Conservation (phyloP, 768 basidiomycete genomes). For the Leucosporidium creatinivorum region DNA sequence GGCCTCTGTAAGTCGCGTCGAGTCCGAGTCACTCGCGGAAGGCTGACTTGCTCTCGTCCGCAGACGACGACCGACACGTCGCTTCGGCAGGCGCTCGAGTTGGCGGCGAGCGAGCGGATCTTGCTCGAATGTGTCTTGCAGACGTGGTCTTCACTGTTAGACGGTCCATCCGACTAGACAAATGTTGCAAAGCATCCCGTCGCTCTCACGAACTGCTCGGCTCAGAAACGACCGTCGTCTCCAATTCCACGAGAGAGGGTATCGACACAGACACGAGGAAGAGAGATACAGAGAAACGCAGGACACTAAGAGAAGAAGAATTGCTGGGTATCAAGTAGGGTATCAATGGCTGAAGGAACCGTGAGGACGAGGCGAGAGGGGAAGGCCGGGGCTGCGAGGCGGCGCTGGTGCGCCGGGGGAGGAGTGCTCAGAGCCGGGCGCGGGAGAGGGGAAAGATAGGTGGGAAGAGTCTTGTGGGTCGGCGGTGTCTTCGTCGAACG, state of each 20-base stretch:
- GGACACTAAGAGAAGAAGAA: not conserved
- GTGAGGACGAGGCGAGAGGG: no score
- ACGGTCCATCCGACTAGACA: not conserved
- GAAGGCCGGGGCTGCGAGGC: no score
- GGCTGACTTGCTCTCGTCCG: not conserved
- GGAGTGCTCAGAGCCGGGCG: no score
- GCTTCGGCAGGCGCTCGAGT: constrained; percentile 2
- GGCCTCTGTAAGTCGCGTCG: not conserved
- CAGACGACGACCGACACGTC: not conserved
- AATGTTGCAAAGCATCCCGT: not conserved
- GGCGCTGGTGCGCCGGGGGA: no score
- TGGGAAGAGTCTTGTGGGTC: no score
- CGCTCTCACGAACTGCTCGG: no score
- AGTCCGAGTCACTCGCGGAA: no score
- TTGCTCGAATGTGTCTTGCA: constrained; percentile 1
- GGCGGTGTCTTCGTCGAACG: no score
- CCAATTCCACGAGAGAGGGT: no score
- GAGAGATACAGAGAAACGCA: not conserved
- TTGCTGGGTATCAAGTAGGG: no score
- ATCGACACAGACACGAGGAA: not conserved
- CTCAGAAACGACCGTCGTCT: not conserved
- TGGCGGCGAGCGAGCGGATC: constrained; percentile 7
- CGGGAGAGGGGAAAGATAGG: no score
- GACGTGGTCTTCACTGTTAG: not conserved
- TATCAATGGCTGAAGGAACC: no score